Percentiles rank a stretch among this genome's conserved stretches.
These are phyloP conservation scores for Adansonia grandidieri DNA, from an alignment of 441 rosid species.

Conservation along the genomic window DNA sequence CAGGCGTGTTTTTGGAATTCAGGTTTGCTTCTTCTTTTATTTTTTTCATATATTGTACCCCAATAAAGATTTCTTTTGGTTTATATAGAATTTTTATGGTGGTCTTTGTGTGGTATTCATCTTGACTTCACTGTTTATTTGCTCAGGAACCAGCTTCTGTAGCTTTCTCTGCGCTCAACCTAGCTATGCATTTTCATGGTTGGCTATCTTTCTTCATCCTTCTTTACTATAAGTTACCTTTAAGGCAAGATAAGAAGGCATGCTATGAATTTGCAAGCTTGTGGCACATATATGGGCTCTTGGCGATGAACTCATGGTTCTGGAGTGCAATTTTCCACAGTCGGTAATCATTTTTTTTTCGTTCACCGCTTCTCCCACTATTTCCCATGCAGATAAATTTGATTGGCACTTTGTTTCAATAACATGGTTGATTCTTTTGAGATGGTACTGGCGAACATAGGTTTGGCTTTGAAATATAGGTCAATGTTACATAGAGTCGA, in stretches of 20 bases:
- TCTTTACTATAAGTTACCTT: constrained; percentile 69
- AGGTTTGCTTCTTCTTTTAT: constrained; percentile 55
- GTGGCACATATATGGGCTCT: constrained; percentile 80
- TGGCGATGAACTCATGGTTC: constrained; percentile 87
- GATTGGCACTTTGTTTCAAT: not conserved
- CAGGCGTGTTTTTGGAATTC: constrained; percentile 78
- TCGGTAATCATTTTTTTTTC: constrained; percentile 49
- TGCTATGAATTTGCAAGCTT: constrained; percentile 73
- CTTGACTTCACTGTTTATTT: constrained; percentile 30
- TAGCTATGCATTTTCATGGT: constrained; percentile 87
- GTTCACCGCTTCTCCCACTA: not conserved
- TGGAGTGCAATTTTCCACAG: constrained; percentile 93
- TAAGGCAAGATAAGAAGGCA: constrained; percentile 60
- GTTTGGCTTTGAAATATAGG: not conserved
- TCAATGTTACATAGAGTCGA: not conserved
- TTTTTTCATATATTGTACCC: constrained; percentile 19
- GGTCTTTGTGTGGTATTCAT: constrained; percentile 19
- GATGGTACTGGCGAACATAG: not conserved
- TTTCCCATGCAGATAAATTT: constrained; percentile 1
- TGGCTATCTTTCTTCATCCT: constrained; percentile 89
- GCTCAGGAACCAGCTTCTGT: constrained; percentile 91
- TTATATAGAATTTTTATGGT: not conserved
- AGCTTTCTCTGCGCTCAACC: constrained; percentile 79
- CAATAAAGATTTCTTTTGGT: constrained; percentile 3
- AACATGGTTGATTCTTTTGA: not conserved